Base-by-base conservation (phyloP, 805 yeast species). In the Cyberlindnera maritima region DNA sequence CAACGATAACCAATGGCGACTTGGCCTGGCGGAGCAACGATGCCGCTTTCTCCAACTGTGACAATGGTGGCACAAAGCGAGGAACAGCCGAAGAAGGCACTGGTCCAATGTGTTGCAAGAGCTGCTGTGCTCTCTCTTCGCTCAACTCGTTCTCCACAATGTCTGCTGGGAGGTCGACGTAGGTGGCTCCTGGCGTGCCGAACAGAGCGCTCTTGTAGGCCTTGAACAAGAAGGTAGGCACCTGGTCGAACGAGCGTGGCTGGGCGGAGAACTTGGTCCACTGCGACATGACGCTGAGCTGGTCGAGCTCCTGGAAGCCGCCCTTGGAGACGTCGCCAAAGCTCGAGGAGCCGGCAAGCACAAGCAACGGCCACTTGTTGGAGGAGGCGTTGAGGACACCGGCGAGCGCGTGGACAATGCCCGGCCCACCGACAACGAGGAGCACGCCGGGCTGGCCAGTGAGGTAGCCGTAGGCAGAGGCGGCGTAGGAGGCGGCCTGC, bases 361-460 rank as follows among this genome's bases (percentile, higher is more conserved):
- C 77, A 46, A 84, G 50, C 42, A 84, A 61, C 3, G 91, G 91
- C 77, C 85, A 81, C 46, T 77, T 71, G 60, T 85, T 85, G 44
- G 75, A 66, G 34, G 68, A 71, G 7, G 89, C 76, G 56, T 84
- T 84, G 56, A 78, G 81, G 2, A 81, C 66, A 49, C 90, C 91
- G 0, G 89, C 78, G 37, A 80, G 56, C 0, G 87, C 83, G 52
- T 84, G 88, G 9, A 84, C 71, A 3, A 84, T 67, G 4, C 90
- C 90, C 0, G 90, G 89, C 0, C 90, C 90, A 28, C 91, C 90
- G 4, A 85, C 90, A 0, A 82, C 85, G 3, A 84, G 67, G 15
- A 81, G 61, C 0, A 84, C 85, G 17, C 86, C 89, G 0, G 90
- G 90, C 48, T 62, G 66, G 1, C 79, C 78, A 4, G 85, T 81